Evolutionary conservation across 208 protist species (phyloP).

Genomic region (Leishmania braziliensis): DNA sequence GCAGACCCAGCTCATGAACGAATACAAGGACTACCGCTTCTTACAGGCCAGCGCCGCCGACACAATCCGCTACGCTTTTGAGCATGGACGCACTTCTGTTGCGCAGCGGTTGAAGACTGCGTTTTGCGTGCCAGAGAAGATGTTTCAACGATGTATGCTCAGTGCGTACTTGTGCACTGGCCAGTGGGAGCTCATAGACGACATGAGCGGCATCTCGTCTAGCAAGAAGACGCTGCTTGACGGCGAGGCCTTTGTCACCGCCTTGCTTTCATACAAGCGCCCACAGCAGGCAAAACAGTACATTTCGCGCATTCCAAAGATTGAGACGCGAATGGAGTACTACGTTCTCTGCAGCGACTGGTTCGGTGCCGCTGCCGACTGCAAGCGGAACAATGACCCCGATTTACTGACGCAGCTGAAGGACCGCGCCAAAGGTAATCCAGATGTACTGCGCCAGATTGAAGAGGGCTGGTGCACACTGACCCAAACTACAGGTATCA

Average conservation of each 20-base stretch:
- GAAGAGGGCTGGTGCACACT: slow-evolving; percentile 74
- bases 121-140: slow-evolving; percentile 71
- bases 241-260: slow-evolving; percentile 52
- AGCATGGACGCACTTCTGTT: slow-evolving; percentile 50
- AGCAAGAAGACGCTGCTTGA: slow-evolving; percentile 52
- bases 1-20: slow-evolving; percentile 64
- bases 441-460: slow-evolving; percentile 51
- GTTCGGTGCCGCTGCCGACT: slow-evolving; percentile 64
- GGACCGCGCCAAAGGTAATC: slow-evolving; percentile 67
- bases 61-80: slow-evolving; percentile 61
- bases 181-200: slow-evolving; percentile 79
- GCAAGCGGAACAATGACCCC: slow-evolving; percentile 53
- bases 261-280: slow-evolving; percentile 56
- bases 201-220: slow-evolving; percentile 42
- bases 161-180: slow-evolving; percentile 57
- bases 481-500: slow-evolving; percentile 43
- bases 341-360: slow-evolving; percentile 85
- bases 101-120: slow-evolving; percentile 63
- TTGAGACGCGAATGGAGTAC: slow-evolving; percentile 80
- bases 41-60: slow-evolving; percentile 63
- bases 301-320: slow-evolving; percentile 62
- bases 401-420: slow-evolving; percentile 71
- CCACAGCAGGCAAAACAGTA: slow-evolving; percentile 72
- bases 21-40: slow-evolving; percentile 77
- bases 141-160: slow-evolving; percentile 72